Base-by-base conservation (phyloP, 2,329 filamentous ascomycete genomes). In the Fusarium albidum region DNA sequence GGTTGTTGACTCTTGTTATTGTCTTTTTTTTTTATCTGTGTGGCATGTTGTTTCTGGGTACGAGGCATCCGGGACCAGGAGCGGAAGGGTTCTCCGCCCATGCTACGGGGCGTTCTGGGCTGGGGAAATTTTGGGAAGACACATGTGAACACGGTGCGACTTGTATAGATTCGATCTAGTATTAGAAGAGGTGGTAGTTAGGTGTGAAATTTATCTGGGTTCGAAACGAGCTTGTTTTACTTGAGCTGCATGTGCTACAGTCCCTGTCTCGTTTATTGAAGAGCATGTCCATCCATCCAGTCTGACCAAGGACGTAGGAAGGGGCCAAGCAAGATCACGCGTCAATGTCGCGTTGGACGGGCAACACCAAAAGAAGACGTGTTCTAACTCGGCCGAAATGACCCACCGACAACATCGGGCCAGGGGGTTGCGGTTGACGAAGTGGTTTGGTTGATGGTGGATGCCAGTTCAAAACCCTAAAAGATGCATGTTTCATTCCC, bases 161-260 rank as follows among this genome's bases (percentile, higher is more conserved):
- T 67, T 67, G 64, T 67, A 67, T 67, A 67, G 64, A 67, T 67
- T 67, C 58, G 42, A 67, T 67, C 62, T 66, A 66, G 64, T 61
- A 55, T 64, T 67, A 67, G 64, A 59, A 53, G 52, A 67, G 64
- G 60, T 61, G 64, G 64, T 48, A 67, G 60, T 61, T 61, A 58
- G 60, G 53, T 55, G 62, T 64, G 62, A 55, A 65, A 67, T 67
- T 60, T 42, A 63, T 51, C 40, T 52, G 42, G 54, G 59, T 63
- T 64, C 48, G 60, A 66, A 64, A 63, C 49, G 41, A 50, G 21
- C 18, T 26, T 26, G 32, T 9, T 18, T 7, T 35, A 21, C 35
- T 28, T 33, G 32, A 38, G 46, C 40, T 27, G 13, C 8, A 25
- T 35, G 18, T 40, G 17, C 9, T 48, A 17, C 4, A 21, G 21